Percentiles rank a stretch among this genome's conserved stretches.
Conservation (phyloP, 257 asterid genomes). For the Knoxia roxburghii region DNA sequence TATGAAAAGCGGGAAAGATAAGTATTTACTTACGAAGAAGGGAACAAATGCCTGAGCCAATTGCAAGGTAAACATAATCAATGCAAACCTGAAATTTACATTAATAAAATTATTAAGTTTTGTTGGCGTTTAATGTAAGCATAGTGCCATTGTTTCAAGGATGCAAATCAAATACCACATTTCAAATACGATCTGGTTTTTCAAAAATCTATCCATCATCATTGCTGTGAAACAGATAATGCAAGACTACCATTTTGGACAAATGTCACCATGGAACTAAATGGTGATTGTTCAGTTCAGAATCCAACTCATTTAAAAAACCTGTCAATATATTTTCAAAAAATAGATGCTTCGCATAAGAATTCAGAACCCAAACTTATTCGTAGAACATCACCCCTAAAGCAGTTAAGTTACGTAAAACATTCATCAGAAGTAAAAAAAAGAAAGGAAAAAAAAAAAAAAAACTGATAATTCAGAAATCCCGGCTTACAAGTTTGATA, state of each 20-base stretch:
- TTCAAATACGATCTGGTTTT: background rate
- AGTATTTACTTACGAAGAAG: constrained; percentile 51
- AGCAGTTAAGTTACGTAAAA: too few species aligned
- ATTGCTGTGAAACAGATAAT: too few species aligned
- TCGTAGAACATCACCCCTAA: background rate
- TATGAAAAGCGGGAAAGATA: background rate
- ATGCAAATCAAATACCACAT: background rate
- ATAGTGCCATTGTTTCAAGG: background rate
- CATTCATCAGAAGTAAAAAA: too few species aligned
- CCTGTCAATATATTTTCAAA: too few species aligned
- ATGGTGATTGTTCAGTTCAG: background rate
- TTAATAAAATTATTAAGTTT: background rate
- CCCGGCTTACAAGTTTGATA: too few species aligned
- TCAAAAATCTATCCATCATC: too few species aligned
- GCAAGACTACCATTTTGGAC: background rate
- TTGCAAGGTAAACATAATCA: constrained; percentile 51
- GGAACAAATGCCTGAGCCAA: constrained; percentile 53
- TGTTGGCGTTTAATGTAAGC: background rate
- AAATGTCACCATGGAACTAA: background rate
- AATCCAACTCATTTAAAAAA: background rate
- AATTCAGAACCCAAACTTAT: background rate
- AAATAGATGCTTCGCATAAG: background rate
- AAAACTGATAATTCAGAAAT: too few species aligned
- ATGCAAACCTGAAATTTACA: constrained; percentile 43
- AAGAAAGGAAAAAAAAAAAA: too few species aligned